phyloP scores from a whole-genome alignment of 257 asterid species.

The Cruciata laevipes region DNA sequence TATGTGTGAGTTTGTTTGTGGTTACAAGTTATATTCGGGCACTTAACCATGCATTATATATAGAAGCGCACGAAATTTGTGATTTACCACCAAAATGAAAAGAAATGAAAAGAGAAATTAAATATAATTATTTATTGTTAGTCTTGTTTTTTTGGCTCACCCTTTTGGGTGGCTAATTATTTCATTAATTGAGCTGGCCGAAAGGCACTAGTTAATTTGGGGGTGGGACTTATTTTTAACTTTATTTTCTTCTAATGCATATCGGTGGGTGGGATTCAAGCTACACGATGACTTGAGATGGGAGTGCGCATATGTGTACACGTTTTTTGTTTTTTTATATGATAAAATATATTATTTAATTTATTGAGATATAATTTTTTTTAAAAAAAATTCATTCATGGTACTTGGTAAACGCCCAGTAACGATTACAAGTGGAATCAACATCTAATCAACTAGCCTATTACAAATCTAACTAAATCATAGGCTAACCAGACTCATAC shows the following conservation, averaged over 20 bases:
- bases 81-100: neutral
- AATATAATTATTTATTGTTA: neutral
- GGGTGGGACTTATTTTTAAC: too few relatives aligned
- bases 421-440: too few relatives aligned
- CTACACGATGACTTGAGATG: neutral
- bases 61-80: neutral
- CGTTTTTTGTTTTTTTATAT: too few relatives aligned
- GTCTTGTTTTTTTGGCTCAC: neutral
- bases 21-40: neutral
- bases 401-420: too few relatives aligned
- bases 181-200: neutral
- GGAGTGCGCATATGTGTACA: too few relatives aligned
- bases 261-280: neutral
- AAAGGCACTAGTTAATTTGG: neutral
- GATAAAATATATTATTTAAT: too few relatives aligned
- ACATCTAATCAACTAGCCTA: too few relatives aligned
- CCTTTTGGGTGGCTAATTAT: constrained; percentile 3
- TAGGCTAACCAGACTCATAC: too few relatives aligned
- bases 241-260: too few relatives aligned
- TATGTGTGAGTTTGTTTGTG: constrained; percentile 3
- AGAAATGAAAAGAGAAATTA: neutral
- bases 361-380: too few relatives aligned
- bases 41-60: neutral
- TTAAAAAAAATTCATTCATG: too few relatives aligned
- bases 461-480: too few relatives aligned